Percentiles rank a stretch among this genome's conserved stretches.
phyloP scores from a whole-genome alignment of 2,329 filamentous ascomycete genomes.

The Hypoxylon sp. region DNA sequence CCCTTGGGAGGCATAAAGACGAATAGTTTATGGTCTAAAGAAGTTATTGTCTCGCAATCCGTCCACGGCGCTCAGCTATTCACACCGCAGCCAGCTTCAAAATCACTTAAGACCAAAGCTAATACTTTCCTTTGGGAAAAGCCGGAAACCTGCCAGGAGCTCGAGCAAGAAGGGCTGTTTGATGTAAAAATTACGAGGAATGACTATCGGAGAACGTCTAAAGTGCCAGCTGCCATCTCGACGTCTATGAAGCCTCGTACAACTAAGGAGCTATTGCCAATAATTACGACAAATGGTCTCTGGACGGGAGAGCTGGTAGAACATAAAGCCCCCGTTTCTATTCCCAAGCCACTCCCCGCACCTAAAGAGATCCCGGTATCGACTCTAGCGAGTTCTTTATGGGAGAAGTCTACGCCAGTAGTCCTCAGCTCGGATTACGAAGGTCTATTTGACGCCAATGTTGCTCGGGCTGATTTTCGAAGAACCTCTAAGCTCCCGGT shows the following conservation, averaged over 20 bases:
- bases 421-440: slow-evolving; percentile 11
- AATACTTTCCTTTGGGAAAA: slow-evolving; percentile 43
- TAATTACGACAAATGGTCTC: slow-evolving; percentile 44
- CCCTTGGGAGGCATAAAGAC: slow-evolving; percentile 25
- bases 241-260: slow-evolving; percentile 52
- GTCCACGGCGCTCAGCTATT: slow-evolving; percentile 19
- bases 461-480: slow-evolving; percentile 35
- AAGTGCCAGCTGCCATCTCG: slow-evolving; percentile 54
- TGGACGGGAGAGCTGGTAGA: slow-evolving; percentile 39
- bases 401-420: slow-evolving; percentile 26
- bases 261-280: slow-evolving; percentile 33
- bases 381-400: slow-evolving; percentile 45
- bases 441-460: slow-evolving; percentile 36
- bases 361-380: slow-evolving; percentile 14
- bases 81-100: slow-evolving; percentile 5
- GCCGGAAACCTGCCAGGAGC: slow-evolving; percentile 19
- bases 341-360: slow-evolving; percentile 47
- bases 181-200: slow-evolving; percentile 42
- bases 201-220: slow-evolving; percentile 51
- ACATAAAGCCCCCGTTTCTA: slow-evolving; percentile 47
- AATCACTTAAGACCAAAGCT: not conserved
- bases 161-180: slow-evolving; percentile 48
- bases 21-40: slow-evolving; percentile 32
- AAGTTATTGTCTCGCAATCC: slow-evolving; percentile 7
- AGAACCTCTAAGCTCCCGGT: slow-evolving; percentile 42